Evolutionary conservation across 75 land plant genomes (phyloP).

Genomic region (Gnetum montanum): DNA sequence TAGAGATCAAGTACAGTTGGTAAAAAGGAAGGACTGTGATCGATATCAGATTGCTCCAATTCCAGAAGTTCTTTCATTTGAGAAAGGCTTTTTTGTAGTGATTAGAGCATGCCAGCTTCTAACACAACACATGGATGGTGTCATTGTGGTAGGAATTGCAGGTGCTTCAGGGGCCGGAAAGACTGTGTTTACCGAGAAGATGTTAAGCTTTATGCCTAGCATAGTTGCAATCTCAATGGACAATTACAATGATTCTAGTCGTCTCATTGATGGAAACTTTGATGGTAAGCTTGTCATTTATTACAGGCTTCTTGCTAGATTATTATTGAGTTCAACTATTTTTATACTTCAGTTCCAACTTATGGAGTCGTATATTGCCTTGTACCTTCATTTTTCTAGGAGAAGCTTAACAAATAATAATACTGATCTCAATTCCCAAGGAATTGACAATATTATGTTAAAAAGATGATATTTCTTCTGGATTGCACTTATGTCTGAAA

Average conservation of each 20-base stretch:
- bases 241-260: conserved; percentile 82
- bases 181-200: conserved; percentile 82
- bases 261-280: conserved; percentile 78
- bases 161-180: conserved; percentile 94
- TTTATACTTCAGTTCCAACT: too few species aligned
- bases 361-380: too few species aligned
- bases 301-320: too few species aligned
- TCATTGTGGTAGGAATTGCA: conserved; percentile 70
- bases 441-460: too few species aligned
- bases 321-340: too few species aligned
- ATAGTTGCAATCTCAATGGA: conserved; percentile 82
- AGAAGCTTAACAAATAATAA: too few species aligned
- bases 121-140: conserved; percentile 72
- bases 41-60: conserved; percentile 79
- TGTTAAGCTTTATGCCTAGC: conserved; percentile 78
- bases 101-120: conserved; percentile 81
- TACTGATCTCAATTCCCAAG: too few species aligned
- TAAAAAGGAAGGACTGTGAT: conserved; percentile 59
- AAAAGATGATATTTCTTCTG: too few species aligned
- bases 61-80: conserved; percentile 68
- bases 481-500: too few species aligned
- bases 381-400: too few species aligned
- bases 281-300: conserved; percentile 77
- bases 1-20: conserved; percentile 70
- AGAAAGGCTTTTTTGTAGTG: conserved; percentile 78